Conservation (phyloP, 305 asterid genomes). For the Plantago coronopus region DNA sequence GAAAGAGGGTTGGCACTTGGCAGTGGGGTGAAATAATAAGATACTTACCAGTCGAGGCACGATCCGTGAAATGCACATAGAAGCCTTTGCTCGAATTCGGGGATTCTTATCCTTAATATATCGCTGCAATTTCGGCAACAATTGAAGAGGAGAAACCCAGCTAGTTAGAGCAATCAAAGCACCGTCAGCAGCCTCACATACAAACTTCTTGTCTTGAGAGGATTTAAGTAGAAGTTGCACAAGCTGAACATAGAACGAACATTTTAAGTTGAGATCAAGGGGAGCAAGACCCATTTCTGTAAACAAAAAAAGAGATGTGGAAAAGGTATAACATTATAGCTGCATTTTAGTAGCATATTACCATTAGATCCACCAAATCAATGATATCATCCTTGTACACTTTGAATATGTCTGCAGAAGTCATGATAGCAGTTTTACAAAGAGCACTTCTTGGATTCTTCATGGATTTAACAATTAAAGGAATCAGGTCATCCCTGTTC, state of each 20-base stretch:
- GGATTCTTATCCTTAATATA: slow-evolving; percentile 77
- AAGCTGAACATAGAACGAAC: slow-evolving; percentile 41
- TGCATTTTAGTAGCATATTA: slow-evolving; percentile 26
- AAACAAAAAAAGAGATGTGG: neutral
- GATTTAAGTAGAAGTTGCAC: slow-evolving; percentile 84
- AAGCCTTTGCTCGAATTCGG: slow-evolving; percentile 88
- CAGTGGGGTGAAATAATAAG: neutral
- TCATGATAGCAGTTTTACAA: slow-evolving; percentile 87
- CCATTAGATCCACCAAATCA: slow-evolving; percentile 77
- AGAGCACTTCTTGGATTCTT: slow-evolving; percentile 88
- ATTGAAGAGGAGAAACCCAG: slow-evolving; percentile 63
- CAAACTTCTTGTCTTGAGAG: slow-evolving; percentile 93
- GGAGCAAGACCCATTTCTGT: neutral
- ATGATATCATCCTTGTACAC: slow-evolving; percentile 59
- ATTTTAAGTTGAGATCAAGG: slow-evolving; percentile 14
- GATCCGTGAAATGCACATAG: slow-evolving; percentile 67
- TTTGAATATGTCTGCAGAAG: slow-evolving; percentile 72
- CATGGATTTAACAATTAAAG: slow-evolving; percentile 63
- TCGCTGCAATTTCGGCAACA: slow-evolving; percentile 78
- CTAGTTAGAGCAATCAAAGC: slow-evolving; percentile 69
- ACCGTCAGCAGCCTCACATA: slow-evolving; percentile 84
- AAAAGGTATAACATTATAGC: slow-evolving; percentile 15
- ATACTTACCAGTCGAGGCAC: slow-evolving; percentile 61
- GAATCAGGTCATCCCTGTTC: slow-evolving; percentile 55
- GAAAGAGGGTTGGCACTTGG: neutral